phyloP scores from a whole-genome alignment of 2,329 filamentous ascomycete genomes.

The Neonectria magnoliae region DNA sequence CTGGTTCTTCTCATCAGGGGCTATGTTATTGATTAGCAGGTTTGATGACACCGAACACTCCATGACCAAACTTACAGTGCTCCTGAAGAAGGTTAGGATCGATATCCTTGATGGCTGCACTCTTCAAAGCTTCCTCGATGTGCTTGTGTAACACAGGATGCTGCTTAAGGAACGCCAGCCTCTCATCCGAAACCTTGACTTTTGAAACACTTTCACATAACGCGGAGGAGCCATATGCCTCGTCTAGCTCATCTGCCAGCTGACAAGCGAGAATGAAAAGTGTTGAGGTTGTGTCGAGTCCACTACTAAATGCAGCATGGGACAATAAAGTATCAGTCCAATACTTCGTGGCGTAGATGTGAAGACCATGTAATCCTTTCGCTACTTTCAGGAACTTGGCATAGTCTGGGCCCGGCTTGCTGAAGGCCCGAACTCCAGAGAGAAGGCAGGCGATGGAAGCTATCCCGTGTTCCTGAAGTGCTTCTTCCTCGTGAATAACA shows the following conservation, averaged over 20 bases:
- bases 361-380: slow-evolving; percentile 23
- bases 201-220: accelerated
- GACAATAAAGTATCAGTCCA: slow-evolving; percentile 28
- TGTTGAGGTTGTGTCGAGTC: not conserved
- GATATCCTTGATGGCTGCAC: slow-evolving; percentile 7
- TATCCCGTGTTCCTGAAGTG: slow-evolving; percentile 11
- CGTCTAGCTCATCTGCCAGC: slow-evolving; percentile 4
- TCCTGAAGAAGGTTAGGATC: not conserved
- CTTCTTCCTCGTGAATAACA: not conserved
- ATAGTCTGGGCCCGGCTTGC: not conserved
- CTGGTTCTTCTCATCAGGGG: accelerated
- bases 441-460: slow-evolving; percentile 22
- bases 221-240: accelerated
- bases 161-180: not conserved
- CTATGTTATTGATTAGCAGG: not conserved
- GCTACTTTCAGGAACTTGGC: not conserved
- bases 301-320: not conserved
- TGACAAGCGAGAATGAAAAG: not conserved
- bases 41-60: no score
- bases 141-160: slow-evolving; percentile 2
- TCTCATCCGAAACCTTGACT: not conserved
- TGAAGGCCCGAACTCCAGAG: slow-evolving; percentile 9
- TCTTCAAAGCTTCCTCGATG: slow-evolving; percentile 3
- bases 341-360: slow-evolving; percentile 27
- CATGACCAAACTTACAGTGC: not conserved